A percentile compares a stretch with the other conserved stretches of the same genome.
Conservation (phyloP, 306 rosid genomes). For the Cicer bijugum region DNA sequence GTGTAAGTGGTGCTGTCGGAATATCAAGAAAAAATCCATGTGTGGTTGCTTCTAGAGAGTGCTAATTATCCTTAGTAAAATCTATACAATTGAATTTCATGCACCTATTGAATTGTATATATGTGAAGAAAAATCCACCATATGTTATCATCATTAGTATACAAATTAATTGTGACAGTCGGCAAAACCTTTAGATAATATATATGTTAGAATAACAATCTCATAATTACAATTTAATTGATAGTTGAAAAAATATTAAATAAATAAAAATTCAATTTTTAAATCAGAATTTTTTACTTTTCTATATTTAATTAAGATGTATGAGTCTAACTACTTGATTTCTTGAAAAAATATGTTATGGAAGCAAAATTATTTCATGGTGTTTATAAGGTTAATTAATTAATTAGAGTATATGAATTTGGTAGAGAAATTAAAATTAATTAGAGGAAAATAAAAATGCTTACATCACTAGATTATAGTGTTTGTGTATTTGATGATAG, state of each 20-base stretch:
- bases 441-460: not conserved
- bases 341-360: not conserved
- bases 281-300: no score
- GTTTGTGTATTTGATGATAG: not conserved
- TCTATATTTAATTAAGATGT: no score
- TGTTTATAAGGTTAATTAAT: not conserved
- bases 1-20: constrained; percentile 42
- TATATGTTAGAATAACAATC: no score
- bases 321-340: no score
- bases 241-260: no score
- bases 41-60: constrained; percentile 22
- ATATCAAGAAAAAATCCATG: not conserved
- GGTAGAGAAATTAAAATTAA: not conserved
- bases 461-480: not conserved
- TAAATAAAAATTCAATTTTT: no score
- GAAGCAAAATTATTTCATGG: constrained; percentile 17
- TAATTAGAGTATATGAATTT: not conserved
- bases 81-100: not conserved
- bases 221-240: no score
- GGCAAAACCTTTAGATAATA: constrained; percentile 46
- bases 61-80: not conserved
- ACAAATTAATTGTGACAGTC: constrained; percentile 35
- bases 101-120: no score
- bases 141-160: not conserved
- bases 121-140: not conserved